Evolutionary conservation across 495 filamentous ascomycete genomes (phyloP).

Genomic region (Thermothielavioides terrestris): DNA sequence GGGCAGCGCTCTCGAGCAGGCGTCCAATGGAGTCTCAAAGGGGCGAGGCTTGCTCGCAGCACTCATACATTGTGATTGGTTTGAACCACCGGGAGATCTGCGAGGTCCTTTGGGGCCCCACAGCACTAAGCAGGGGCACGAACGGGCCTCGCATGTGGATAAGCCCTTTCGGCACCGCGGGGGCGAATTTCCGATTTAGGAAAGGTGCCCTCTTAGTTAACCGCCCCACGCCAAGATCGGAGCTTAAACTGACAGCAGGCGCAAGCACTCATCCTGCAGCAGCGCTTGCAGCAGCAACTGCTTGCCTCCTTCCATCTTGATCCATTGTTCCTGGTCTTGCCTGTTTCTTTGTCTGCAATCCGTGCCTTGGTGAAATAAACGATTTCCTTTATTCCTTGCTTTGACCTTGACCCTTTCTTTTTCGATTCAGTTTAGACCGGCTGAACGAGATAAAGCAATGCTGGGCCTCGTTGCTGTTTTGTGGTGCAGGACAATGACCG

Average conservation of each 20-base stretch:
- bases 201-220: not conserved
- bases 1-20: too few species aligned
- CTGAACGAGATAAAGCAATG: too few species aligned
- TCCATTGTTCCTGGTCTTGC: not conserved
- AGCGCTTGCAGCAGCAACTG: too few species aligned
- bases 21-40: not conserved
- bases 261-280: not conserved
- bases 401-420: too few species aligned
- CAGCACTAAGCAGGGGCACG: too few species aligned
- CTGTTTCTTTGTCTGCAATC: not conserved
- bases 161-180: constrained; percentile 12
- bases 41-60: not conserved
- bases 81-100: not conserved
- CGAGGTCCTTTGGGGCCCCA: constrained; percentile 11
- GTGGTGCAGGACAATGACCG: too few species aligned
- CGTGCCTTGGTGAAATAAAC: too few species aligned
- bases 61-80: not conserved
- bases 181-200: constrained; percentile 20
- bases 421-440: too few species aligned
- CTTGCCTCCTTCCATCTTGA: not conserved
- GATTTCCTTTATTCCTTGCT: not conserved
- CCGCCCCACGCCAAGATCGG: constrained; percentile 1
- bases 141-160: too few species aligned
- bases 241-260: constrained; percentile 21
- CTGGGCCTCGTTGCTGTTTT: too few species aligned